Percentiles rank a stretch among this genome's conserved stretches.
phyloP scores from a whole-genome alignment of 2,329 filamentous ascomycete genomes.

The Hypomyces perniciosus region DNA sequence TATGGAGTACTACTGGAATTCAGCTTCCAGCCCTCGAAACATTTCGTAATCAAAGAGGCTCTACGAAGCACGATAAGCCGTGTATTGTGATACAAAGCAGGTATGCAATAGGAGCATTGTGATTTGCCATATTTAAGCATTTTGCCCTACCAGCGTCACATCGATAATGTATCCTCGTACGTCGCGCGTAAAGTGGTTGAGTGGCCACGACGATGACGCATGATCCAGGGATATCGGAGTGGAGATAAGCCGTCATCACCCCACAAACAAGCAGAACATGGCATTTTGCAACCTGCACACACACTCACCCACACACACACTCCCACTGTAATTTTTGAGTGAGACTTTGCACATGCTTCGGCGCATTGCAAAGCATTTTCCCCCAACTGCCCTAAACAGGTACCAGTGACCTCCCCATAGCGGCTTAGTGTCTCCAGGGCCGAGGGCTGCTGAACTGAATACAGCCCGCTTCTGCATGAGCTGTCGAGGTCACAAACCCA shows the following conservation, averaged over 20 bases:
- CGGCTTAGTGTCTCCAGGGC: neutral
- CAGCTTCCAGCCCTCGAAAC: neutral
- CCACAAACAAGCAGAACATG: too few relatives aligned
- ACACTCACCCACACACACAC: too few relatives aligned
- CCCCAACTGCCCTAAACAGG: slow-evolving; percentile 7
- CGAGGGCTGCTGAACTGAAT: too few relatives aligned
- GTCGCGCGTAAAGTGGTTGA: slow-evolving; percentile 13
- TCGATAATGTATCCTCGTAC: neutral
- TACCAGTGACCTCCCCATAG: slow-evolving; percentile 6
- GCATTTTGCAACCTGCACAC: neutral
- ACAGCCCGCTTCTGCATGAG: too few relatives aligned
- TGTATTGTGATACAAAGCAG: too few relatives aligned
- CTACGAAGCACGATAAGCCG: too few relatives aligned
- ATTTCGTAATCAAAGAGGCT: too few relatives aligned
- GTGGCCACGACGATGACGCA: slow-evolving; percentile 9
- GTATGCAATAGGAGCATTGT: neutral
- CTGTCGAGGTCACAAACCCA: too few relatives aligned
- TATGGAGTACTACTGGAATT: neutral
- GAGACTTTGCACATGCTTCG: slow-evolving; percentile 6
- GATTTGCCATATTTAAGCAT: neutral
- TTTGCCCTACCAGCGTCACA: neutral
- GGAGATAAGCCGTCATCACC: slow-evolving; percentile 3
- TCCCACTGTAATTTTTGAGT: too few relatives aligned
- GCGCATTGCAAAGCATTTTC: slow-evolving; percentile 1
- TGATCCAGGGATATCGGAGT: neutral